Percentiles rank a stretch among this genome's conserved stretches.
phyloP scores from a whole-genome alignment of 2,329 filamentous ascomycete species.

The Acrocalymma vagum region DNA sequence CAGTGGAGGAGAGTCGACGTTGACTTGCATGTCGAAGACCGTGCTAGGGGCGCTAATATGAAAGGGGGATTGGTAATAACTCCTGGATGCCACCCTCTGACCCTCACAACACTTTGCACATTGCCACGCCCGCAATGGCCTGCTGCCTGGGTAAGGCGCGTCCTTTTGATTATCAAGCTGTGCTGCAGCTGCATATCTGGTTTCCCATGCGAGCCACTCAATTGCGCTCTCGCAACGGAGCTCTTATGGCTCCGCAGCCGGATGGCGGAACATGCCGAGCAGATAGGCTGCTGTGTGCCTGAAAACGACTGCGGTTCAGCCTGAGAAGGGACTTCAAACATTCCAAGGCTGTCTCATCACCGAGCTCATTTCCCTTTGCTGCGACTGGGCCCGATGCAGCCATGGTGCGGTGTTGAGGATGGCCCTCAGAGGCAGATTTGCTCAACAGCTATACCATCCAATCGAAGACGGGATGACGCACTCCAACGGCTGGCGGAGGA shows the following conservation, averaged over 20 bases:
- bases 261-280: slow-evolving; percentile 6
- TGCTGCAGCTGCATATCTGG: no score
- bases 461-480: no score
- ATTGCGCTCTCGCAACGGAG: neutral
- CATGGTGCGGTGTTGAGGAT: no score
- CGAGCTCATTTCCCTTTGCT: neutral
- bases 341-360: slow-evolving; percentile 1
- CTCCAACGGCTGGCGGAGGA: no score
- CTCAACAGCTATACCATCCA: no score
- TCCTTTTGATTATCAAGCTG: neutral
- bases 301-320: slow-evolving; percentile 8
- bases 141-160: slow-evolving; percentile 3
- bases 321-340: slow-evolving; percentile 6
- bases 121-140: slow-evolving; percentile 8
- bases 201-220: neutral
- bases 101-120: no score
- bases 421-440: no score
- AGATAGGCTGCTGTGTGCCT: slow-evolving; percentile 16
- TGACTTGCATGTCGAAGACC: slow-evolving; percentile 39
- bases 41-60: slow-evolving; percentile 43
- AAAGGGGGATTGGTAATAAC: slow-evolving; percentile 44
- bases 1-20: slow-evolving; percentile 36
- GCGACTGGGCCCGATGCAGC: no score
- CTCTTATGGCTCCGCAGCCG: neutral
- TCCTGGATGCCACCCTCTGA: slow-evolving; percentile 23